phyloP scores from a whole-genome alignment of 495 filamentous ascomycete species.

The Trichodelitschia bisporula region DNA sequence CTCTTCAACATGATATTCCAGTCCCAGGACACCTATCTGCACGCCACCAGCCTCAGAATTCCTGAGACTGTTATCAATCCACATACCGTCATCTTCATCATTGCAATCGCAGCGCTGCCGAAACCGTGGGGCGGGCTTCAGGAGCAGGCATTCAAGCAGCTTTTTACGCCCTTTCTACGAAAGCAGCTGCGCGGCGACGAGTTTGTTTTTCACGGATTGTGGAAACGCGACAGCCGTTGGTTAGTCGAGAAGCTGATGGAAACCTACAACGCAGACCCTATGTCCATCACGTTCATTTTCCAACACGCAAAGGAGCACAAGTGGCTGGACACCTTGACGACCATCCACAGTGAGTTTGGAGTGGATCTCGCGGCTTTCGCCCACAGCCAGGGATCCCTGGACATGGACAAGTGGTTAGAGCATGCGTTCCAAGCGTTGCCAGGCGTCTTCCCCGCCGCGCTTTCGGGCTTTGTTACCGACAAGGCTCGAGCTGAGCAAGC shows the following conservation, averaged over 20 bases:
- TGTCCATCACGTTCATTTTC: conserved; percentile 53
- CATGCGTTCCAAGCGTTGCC: conserved; percentile 30
- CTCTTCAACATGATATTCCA: conserved; percentile 27
- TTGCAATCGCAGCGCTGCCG: conserved; percentile 45
- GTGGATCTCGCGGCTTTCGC: conserved; percentile 74
- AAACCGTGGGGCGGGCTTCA: conserved; percentile 39
- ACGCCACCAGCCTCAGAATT: conserved; percentile 15
- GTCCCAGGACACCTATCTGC: conserved; percentile 17
- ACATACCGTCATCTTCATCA: conserved; percentile 51
- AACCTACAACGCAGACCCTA: conserved; percentile 48
- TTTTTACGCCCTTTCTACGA: conserved; percentile 33
- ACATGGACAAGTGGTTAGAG: conserved; percentile 61
- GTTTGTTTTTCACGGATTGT: conserved; percentile 69
- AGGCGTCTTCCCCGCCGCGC: conserved; percentile 30
- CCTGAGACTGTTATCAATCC: conserved; percentile 42
- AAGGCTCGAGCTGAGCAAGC: conserved; percentile 57
- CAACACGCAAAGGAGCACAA: conserved; percentile 52
- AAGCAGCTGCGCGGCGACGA: conserved; percentile 44
- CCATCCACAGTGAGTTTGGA: conserved; percentile 52
- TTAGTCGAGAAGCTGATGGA: conserved; percentile 56
- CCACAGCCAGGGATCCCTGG: conserved; percentile 41
- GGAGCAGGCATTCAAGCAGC: conserved; percentile 33
- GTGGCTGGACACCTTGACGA: conserved; percentile 63
- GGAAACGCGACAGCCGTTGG: conserved; percentile 70
- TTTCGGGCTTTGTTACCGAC: conserved; percentile 51